Base-by-base conservation (phyloP, 2,329 filamentous ascomycete genomes). In the Verruconis gallopava region DNA sequence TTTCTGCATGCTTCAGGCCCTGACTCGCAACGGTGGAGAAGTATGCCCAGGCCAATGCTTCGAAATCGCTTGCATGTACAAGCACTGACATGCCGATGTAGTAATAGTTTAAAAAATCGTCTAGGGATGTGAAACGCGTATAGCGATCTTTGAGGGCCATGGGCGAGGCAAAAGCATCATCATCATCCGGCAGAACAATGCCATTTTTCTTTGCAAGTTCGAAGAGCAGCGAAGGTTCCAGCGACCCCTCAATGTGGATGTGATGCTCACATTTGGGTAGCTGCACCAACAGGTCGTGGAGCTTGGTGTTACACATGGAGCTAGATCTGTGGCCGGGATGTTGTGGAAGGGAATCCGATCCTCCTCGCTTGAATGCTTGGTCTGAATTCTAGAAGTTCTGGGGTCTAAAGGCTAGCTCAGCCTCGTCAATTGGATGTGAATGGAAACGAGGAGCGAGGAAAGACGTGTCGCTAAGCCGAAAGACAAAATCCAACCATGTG, bases 241-340 rank as follows among this genome's bases (percentile, higher is more conserved):
- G 69, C 11, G 79, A 79, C 43, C 83, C 83, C 60, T 88, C 82
- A 22, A 89, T 69, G 56, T 89, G 83, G 42, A 88, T 72, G 61
- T 88, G 83, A 55, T 86, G 82, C 58, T 89, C 83, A 61, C 79
- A 83, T 66, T 88, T 88, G 48, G 82, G 82, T 21, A 88, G 71
- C 21, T 69, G 69, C 40, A 64, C 60, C 28, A 86, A 68, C 55
- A 84, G 76, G 33, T 65, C 57, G 60, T 77, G 75, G 40, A 75
- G 59, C 12, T 61, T 51, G 25, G 64, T 62, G 51, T 72, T 63
- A 58, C 74, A 79, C 73, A 78, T 79, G 18, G 13, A 5, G 17
- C 18, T 12, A 15, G 32, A n/a, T 36, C 15, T 19, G 17, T 35
- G 3, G 11, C 5, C 15, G 30, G 13, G 40, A 42, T 42, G n/a